phyloP scores from a whole-genome alignment of 2,329 filamentous ascomycete genomes.

The Ascocoryne sarcoides region DNA sequence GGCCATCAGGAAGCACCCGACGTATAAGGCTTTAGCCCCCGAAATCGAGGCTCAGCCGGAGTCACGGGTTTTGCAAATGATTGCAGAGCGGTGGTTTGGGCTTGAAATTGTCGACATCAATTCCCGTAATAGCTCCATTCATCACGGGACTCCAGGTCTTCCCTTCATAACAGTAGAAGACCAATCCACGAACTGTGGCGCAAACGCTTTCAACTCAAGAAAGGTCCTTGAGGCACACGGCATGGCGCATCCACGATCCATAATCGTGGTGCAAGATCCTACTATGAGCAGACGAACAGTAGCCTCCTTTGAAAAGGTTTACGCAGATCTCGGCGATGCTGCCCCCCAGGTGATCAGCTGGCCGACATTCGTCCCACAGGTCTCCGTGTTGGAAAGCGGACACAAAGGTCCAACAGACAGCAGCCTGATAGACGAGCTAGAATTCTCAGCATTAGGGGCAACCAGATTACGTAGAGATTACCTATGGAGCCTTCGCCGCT shows the following conservation, averaged over 20 bases:
- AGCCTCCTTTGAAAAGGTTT: conserved; percentile 34
- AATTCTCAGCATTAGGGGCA: conserved; percentile 1
- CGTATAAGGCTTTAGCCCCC: conserved; percentile 21
- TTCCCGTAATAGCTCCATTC: too few relatives aligned
- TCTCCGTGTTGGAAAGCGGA: too few relatives aligned
- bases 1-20: conserved; percentile 29
- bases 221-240: conserved; percentile 29
- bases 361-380: conserved; percentile 28
- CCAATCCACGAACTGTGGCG: conserved; percentile 37
- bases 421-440: too few relatives aligned
- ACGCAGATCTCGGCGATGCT: conserved; percentile 17
- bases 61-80: conserved; percentile 31
- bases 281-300: conserved; percentile 37
- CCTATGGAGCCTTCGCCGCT: conserved; percentile 33
- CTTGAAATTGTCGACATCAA: too few relatives aligned
- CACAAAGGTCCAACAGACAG: too few relatives aligned
- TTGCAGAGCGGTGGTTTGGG: conserved; percentile 29
- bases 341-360: conserved; percentile 25
- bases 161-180: conserved; percentile 34
- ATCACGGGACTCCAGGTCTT: conserved; percentile 20
- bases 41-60: conserved; percentile 31
- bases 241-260: too few relatives aligned
- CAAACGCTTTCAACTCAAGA: conserved; percentile 33
- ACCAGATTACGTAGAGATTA: too few relatives aligned
- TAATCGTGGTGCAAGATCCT: conserved; percentile 36